phyloP scores from a whole-genome alignment of 345 rosid species.

The Adansonia digitata region DNA sequence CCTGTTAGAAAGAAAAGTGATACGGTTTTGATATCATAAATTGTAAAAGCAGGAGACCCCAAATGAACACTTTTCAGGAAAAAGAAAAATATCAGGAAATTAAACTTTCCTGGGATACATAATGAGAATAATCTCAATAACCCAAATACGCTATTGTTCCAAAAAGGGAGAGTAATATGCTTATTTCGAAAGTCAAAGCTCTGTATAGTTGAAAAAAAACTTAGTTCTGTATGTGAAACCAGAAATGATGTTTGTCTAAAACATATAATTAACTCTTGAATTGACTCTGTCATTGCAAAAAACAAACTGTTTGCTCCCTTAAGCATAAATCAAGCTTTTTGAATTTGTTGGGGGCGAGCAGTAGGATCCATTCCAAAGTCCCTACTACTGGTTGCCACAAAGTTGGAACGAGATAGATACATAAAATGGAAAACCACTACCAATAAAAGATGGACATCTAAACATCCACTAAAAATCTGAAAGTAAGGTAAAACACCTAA shows the following conservation, averaged over 20 bases:
- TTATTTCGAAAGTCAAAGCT: not conserved
- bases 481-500: not conserved
- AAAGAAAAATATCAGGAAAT: not conserved
- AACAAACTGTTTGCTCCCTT: not conserved
- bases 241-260: not conserved
- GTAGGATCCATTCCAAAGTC: not conserved
- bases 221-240: too few relatives aligned
- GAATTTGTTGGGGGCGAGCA: not conserved
- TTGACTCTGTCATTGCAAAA: not conserved
- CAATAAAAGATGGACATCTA: too few relatives aligned
- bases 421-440: not conserved
- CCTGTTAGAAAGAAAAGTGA: constrained; percentile 41
- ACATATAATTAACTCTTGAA: not conserved
- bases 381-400: not conserved
- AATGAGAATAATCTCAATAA: not conserved
- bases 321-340: not conserved
- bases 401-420: not conserved
- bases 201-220: too few relatives aligned
- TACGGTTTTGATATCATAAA: not conserved
- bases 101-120: not conserved
- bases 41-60: not conserved
- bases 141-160: not conserved
- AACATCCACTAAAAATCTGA: not conserved
- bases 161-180: not conserved
- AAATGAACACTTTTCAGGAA: not conserved